Evolutionary conservation across 2,329 filamentous ascomycete species (phyloP).

Genomic region (Colletotrichum sp.): DNA sequence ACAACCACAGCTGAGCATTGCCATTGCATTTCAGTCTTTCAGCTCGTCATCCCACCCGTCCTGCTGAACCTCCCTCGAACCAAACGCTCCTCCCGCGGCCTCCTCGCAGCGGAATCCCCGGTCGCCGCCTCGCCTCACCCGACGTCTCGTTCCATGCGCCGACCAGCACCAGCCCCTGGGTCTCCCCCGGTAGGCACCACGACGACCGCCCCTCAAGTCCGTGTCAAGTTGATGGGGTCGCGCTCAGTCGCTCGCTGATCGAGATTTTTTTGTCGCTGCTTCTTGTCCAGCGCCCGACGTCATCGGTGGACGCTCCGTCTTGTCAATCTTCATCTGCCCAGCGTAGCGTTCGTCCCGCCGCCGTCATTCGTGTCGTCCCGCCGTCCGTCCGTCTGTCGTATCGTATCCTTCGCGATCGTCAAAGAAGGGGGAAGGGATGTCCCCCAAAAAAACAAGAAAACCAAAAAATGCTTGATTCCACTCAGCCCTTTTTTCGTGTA

Average conservation of each 20-base stretch:
- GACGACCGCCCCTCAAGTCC: background rate
- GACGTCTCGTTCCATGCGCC: background rate
- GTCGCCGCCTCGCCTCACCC: background rate
- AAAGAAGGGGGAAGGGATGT: background rate
- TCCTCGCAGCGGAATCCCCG: background rate
- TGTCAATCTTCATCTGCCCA: background rate
- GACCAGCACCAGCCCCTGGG: background rate
- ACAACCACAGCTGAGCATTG: background rate
- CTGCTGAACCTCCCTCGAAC: background rate
- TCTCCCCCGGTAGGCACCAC: background rate
- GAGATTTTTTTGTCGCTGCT: background rate
- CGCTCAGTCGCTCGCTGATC: background rate
- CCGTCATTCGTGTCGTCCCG: background rate
- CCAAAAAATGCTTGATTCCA: background rate
- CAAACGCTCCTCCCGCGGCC: background rate
- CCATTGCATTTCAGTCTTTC: background rate
- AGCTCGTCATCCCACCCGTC: background rate
- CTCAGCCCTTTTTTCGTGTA: background rate
- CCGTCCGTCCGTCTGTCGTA: background rate
- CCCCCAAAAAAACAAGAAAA: background rate
- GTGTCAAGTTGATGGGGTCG: conserved; percentile 19
- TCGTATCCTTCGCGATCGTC: background rate
- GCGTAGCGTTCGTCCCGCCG: background rate
- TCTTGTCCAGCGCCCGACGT: background rate
- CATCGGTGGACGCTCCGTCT: background rate